phyloP scores from a whole-genome alignment of 1,284 basidiomycete genomes.

The Sanghuangporus baumii region DNA sequence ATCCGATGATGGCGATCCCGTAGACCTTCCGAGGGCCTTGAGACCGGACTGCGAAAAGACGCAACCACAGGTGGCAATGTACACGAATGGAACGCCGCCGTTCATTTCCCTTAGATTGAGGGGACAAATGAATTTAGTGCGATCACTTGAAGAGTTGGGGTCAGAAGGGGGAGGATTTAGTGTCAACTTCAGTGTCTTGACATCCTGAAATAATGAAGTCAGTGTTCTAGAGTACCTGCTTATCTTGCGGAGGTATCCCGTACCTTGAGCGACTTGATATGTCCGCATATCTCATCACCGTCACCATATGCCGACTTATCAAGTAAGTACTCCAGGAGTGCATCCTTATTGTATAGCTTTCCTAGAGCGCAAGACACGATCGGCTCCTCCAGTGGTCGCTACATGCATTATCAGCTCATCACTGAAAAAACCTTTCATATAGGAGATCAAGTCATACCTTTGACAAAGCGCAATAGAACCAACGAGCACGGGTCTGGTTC shows the following conservation, averaged over 20 bases:
- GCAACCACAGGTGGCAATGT: conserved; percentile 83
- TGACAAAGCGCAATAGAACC: conserved; percentile 89
- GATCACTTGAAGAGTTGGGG: conserved; percentile 35
- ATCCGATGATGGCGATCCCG: conserved; percentile 31
- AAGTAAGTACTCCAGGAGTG: conserved; percentile 81
- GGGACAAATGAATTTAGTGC: conserved; percentile 79
- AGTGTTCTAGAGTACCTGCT: not conserved
- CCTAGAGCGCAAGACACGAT: conserved; percentile 86
- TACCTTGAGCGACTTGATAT: conserved; percentile 85
- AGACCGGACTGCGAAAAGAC: conserved; percentile 78
- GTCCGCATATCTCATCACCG: conserved; percentile 79
- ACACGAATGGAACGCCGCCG: conserved; percentile 82
- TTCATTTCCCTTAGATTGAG: conserved; percentile 92
- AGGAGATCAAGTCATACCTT: conserved; percentile 50
- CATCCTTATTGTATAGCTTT: conserved; percentile 92
- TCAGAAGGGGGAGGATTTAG: conserved; percentile 51
- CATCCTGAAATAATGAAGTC: conserved; percentile 52
- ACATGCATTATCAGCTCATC: not conserved
- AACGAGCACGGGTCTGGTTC: conserved; percentile 79
- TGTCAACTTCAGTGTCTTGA: conserved; percentile 77
- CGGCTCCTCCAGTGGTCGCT: conserved; percentile 81
- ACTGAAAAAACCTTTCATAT: not conserved
- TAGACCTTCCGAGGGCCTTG: conserved; percentile 46
- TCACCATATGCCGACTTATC: conserved; percentile 77
- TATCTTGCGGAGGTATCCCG: not conserved